phyloP scores from a whole-genome alignment of 257 asterid species.

The Asclepias syriaca region DNA sequence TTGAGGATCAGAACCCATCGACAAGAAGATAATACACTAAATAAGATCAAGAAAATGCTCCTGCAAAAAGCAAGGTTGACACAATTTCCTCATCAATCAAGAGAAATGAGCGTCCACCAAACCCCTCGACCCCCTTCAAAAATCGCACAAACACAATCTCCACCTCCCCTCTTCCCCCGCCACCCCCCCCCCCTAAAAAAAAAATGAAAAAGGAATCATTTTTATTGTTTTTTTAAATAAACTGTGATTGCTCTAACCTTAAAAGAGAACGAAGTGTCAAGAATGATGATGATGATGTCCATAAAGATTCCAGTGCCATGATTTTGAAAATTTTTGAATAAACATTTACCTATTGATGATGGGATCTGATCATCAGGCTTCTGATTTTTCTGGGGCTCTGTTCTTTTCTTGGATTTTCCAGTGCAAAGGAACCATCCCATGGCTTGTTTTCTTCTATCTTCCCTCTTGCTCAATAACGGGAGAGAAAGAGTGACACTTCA shows the following conservation, averaged over 20 bases:
- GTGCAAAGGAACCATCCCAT: slow-evolving; percentile 52
- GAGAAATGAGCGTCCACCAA: neutral
- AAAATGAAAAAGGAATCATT: neutral
- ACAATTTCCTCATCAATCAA: neutral
- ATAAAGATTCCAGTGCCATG: slow-evolving; percentile 2
- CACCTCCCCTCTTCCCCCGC: neutral
- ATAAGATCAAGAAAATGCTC: slow-evolving; percentile 9
- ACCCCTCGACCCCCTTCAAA: too few species aligned
- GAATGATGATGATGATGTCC: slow-evolving; percentile 14
- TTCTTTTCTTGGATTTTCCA: slow-evolving; percentile 66
- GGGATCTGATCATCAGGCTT: slow-evolving; percentile 70
- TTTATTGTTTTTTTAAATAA: neutral
- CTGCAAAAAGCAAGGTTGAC: neutral
- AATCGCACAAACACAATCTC: neutral
- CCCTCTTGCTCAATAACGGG: neutral
- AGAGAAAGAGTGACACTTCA: neutral
- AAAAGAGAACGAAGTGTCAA: slow-evolving; percentile 5
- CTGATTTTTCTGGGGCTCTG: slow-evolving; percentile 32
- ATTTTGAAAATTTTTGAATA: neutral
- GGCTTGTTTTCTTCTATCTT: slow-evolving; percentile 1
- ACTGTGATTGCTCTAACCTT: too few species aligned
- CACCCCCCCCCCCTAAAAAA: too few species aligned
- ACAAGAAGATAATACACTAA: neutral
- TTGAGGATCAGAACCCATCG: neutral
- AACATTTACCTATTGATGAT: slow-evolving; percentile 41